Conservation (phyloP, 805 yeast species). For the Ogataea siamensis region DNA sequence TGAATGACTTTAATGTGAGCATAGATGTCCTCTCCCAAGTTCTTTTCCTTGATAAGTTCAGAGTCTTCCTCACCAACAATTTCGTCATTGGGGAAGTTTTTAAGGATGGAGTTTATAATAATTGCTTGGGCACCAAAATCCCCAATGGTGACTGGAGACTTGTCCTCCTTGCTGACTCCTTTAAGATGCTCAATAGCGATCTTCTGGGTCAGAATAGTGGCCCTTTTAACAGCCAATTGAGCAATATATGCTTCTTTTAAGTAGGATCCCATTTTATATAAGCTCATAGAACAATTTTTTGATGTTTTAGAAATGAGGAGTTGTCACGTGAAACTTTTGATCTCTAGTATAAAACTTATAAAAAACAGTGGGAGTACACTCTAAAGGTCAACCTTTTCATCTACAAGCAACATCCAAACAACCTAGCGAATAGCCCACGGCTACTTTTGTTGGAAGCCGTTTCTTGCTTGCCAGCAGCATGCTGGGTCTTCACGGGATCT, state of each 20-base stretch:
- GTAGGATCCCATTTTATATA: constrained; percentile 35
- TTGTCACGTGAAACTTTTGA: constrained; percentile 7
- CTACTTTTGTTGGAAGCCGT: constrained; percentile 20
- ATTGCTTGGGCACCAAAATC: constrained; percentile 96
- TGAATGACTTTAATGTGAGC: constrained; percentile 57
- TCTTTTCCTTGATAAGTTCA: constrained; percentile 54
- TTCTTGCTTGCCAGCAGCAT: constrained; percentile 17
- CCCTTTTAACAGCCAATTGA: constrained; percentile 85
- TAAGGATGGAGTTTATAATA: constrained; percentile 75
- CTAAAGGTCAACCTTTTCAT: not conserved
- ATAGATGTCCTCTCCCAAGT: constrained; percentile 55
- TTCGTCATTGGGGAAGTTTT: constrained; percentile 79
- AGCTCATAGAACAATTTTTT: constrained; percentile 1
- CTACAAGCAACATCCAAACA: constrained; percentile 24
- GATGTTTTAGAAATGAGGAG: not conserved
- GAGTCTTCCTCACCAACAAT: constrained; percentile 96
- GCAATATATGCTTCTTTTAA: constrained; percentile 75
- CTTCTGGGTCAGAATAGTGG: constrained; percentile 69
- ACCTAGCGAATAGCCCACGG: constrained; percentile 29
- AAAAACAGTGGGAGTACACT: constrained; percentile 7
- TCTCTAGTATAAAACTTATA: constrained; percentile 4
- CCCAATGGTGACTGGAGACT: constrained; percentile 94
- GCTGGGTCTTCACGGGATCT: constrained; percentile 19
- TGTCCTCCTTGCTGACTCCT: constrained; percentile 76
- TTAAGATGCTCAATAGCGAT: constrained; percentile 54